These are phyloP conservation scores for Leptosphaerulina australis DNA, from an alignment of 2,329 filamentous ascomycete genomes.

Conservation along the genomic window DNA sequence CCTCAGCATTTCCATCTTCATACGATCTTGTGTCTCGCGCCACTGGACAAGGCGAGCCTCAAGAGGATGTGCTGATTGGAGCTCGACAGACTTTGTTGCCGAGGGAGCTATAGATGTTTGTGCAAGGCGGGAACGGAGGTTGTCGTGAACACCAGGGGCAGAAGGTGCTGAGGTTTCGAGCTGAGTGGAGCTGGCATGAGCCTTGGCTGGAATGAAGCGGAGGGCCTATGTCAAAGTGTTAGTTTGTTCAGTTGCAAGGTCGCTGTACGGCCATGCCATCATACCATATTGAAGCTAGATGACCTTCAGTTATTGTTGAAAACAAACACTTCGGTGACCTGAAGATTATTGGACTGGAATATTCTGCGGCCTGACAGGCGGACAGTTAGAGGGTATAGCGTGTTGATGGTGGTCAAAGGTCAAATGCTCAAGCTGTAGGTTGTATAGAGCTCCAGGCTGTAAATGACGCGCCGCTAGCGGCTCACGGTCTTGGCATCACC, in stretches of 20 bases:
- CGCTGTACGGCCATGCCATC: constrained; percentile 3
- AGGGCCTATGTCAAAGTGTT: constrained; percentile 64
- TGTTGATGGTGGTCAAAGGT: constrained; percentile 5
- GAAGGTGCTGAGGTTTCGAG: constrained; percentile 73
- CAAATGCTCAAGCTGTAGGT: constrained; percentile 22
- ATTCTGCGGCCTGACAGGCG: neutral
- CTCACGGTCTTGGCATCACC: constrained; percentile 33
- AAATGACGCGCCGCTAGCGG: constrained; percentile 39
- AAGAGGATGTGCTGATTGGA: constrained; percentile 82
- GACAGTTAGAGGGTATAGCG: neutral
- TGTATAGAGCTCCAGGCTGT: constrained; percentile 38
- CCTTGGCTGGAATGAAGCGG: constrained; percentile 79
- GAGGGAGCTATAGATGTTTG: constrained; percentile 49
- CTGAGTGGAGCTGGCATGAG: constrained; percentile 65
- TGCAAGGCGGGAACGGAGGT: constrained; percentile 81
- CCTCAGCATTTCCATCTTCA: constrained; percentile 88
- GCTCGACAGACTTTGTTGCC: constrained; percentile 42
- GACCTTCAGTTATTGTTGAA: neutral
- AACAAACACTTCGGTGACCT: neutral
- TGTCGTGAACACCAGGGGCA: constrained; percentile 91
- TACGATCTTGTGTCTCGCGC: constrained; percentile 83
- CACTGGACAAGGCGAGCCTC: constrained; percentile 88
- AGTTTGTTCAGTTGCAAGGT: neutral
- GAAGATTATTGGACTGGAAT: neutral
- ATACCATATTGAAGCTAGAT: constrained; percentile 23